Evolutionary conservation across 177 flowering plant genomes (phyloP).

Genomic region (Vitis hybrid): DNA sequence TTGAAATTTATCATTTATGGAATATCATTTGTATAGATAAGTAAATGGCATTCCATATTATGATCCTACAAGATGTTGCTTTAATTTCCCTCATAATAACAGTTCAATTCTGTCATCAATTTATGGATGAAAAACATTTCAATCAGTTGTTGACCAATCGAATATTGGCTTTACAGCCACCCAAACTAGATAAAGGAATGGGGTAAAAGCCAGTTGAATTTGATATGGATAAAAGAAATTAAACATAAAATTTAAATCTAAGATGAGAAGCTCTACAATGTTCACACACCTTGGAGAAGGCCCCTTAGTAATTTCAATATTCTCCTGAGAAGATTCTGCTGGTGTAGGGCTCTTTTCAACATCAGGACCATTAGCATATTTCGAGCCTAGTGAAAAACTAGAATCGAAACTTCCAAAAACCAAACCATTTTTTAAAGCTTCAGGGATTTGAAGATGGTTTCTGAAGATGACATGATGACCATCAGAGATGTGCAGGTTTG

Average conservation of each 20-base stretch:
- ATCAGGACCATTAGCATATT: conserved; percentile 9
- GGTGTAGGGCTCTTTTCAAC: conserved; percentile 7
- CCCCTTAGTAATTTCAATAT: conserved; percentile 25
- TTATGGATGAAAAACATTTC: too few relatives aligned
- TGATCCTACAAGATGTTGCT: too few relatives aligned
- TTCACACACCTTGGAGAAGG: conserved; percentile 33
- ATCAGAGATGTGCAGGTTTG: conserved; percentile 18
- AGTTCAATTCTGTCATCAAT: too few relatives aligned
- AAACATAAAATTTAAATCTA: not conserved
- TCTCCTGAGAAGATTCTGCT: conserved; percentile 15
- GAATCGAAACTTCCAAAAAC: conserved; percentile 55
- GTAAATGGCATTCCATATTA: too few relatives aligned
- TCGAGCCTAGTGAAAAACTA: conserved; percentile 14
- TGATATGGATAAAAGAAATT: too few relatives aligned
- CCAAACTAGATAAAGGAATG: too few relatives aligned
- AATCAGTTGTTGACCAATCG: too few relatives aligned
- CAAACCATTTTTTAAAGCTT: conserved; percentile 41
- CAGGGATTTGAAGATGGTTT: conserved; percentile 45
- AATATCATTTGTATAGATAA: too few relatives aligned
- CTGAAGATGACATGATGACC: conserved; percentile 46
- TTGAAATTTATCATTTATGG: too few relatives aligned
- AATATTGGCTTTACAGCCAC: too few relatives aligned
- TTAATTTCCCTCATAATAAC: too few relatives aligned
- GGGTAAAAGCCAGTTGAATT: too few relatives aligned
- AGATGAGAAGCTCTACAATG: not conserved